Conservation (phyloP, 2,329 filamentous ascomycete genomes). For the Immersiporthe knoxdaviesiana region DNA sequence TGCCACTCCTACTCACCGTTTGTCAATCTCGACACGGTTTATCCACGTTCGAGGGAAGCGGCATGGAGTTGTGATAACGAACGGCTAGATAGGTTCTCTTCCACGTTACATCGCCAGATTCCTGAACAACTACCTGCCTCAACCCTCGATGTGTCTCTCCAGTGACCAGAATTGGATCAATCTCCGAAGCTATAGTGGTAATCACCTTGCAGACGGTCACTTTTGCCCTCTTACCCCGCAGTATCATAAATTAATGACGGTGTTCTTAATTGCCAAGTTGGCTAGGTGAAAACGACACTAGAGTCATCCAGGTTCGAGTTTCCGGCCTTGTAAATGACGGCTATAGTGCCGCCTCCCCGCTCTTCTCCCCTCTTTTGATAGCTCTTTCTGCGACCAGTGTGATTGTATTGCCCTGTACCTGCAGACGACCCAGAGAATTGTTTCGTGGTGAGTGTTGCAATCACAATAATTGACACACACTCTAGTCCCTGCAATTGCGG, state of each 20-base stretch:
- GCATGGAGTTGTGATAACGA: not conserved
- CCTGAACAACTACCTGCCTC: not conserved
- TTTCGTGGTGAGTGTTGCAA: not conserved
- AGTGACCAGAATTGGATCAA: not conserved
- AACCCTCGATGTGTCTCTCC: not conserved
- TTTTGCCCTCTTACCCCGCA: not conserved
- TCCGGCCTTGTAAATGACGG: not conserved
- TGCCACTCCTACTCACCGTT: not conserved
- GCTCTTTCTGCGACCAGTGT: not conserved
- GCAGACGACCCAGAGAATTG: not conserved
- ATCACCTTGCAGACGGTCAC: not conserved
- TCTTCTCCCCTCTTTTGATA: not conserved
- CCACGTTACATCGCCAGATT: not conserved
- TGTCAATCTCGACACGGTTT: not conserved
- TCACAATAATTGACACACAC: not conserved
- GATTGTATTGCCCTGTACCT: not conserved
- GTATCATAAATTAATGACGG: not conserved
- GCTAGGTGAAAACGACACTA: too few species aligned
- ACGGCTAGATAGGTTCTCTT: not conserved
- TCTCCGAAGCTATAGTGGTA: conserved; percentile 5
- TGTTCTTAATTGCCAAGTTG: not conserved
- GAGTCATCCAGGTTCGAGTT: not conserved
- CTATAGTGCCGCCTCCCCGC: not conserved
- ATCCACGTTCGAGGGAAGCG: not conserved
- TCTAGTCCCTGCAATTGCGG: not conserved